Conservation (phyloP, 495 filamentous ascomycete genomes). For the Melanomma pulvis-pyrius region DNA sequence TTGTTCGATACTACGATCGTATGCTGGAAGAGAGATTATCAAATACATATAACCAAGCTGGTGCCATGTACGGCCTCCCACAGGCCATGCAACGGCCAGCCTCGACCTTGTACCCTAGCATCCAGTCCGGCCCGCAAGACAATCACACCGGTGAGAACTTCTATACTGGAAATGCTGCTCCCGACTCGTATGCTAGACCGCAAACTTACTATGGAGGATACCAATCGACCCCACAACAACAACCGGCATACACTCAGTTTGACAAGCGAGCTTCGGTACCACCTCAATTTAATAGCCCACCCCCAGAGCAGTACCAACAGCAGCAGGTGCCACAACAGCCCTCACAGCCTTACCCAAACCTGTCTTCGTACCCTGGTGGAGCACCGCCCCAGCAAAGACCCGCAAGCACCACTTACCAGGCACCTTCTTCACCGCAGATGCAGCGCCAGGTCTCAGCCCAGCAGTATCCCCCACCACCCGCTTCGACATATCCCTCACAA, state of each 20-base stretch:
- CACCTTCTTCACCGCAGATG: constrained; percentile 36
- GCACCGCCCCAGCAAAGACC: constrained; percentile 31
- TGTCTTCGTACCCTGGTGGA: constrained; percentile 26
- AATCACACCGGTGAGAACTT: constrained; percentile 65
- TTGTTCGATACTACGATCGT: constrained; percentile 97
- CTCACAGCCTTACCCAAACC: constrained; percentile 37
- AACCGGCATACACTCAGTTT: constrained; percentile 39
- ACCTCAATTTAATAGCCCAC: constrained; percentile 24
- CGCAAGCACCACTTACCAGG: constrained; percentile 28
- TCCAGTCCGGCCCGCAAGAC: constrained; percentile 51
- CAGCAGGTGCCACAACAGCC: constrained; percentile 33
- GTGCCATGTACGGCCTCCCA: constrained; percentile 54
- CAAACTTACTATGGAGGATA: constrained; percentile 44
- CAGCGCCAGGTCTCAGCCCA: constrained; percentile 34
- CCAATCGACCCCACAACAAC: constrained; percentile 33
- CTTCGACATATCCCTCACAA: constrained; percentile 35
- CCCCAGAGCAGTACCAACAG: constrained; percentile 33
- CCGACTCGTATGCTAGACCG: constrained; percentile 55
- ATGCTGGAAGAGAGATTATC: constrained; percentile 96
- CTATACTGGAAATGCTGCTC: constrained; percentile 67
- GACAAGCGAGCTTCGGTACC: constrained; percentile 42
- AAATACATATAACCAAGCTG: constrained; percentile 86
- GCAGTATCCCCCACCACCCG: constrained; percentile 36
- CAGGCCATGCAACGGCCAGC: constrained; percentile 54
- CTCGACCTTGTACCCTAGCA: constrained; percentile 67